Conservation (phyloP, 1,284 basidiomycete species). For the Porogramme epimiltina region DNA sequence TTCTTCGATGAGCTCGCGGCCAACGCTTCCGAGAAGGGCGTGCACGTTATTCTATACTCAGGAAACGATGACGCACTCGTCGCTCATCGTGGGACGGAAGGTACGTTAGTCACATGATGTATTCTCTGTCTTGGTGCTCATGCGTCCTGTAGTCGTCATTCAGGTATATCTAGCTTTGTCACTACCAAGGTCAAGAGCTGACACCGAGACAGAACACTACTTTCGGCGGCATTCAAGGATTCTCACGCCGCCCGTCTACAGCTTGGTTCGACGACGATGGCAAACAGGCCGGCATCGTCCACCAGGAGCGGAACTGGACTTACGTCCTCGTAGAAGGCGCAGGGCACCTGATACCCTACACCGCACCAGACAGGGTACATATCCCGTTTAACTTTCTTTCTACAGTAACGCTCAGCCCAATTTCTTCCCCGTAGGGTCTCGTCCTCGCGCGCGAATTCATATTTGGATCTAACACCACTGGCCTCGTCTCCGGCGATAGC, state of each 20-base stretch:
- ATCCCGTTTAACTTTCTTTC: neutral
- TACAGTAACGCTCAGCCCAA: no score
- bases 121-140: conserved; percentile 5
- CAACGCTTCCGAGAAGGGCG: conserved; percentile 51
- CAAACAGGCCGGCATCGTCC: conserved; percentile 65
- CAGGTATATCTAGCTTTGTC: conserved; percentile 41
- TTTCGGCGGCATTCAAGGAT: conserved; percentile 74
- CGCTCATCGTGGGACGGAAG: conserved; percentile 64
- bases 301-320: conserved; percentile 71
- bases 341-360: conserved; percentile 58
- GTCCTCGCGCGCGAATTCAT: conserved; percentile 28
- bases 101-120: conserved; percentile 31
- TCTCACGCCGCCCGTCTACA: conserved; percentile 65
- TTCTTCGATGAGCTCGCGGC: conserved; percentile 67
- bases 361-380: conserved; percentile 54
- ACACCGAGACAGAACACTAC: conserved; percentile 59
- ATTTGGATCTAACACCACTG: conserved; percentile 26
- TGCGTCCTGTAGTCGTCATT: conserved; percentile 51
- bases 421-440: conserved; percentile 15
- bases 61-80: conserved; percentile 71
- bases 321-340: conserved; percentile 60
- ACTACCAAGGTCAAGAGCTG: neutral
- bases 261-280: conserved; percentile 63
- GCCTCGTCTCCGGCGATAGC: conserved; percentile 19
- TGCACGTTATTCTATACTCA: conserved; percentile 61